A percentile compares a stretch with the other conserved stretches of the same genome.
phyloP scores from a whole-genome alignment of 768 basidiomycete genomes.

The Phylloporus arenicola region DNA sequence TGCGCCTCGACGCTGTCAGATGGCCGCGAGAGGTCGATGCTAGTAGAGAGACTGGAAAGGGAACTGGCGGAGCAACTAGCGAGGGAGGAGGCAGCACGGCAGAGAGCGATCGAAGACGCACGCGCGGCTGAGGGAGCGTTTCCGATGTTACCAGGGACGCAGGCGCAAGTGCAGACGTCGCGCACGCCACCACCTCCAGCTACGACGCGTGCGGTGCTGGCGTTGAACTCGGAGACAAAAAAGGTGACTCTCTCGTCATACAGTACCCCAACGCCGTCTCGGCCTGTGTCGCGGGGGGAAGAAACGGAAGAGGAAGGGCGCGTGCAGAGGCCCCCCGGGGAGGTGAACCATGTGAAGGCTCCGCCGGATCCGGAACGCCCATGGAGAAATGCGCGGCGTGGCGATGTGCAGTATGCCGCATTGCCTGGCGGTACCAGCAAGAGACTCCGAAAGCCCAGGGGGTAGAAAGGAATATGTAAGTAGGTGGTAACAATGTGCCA shows the following conservation, averaged over 20 bases:
- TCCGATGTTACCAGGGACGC: constrained; percentile 40
- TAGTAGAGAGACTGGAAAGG: constrained; percentile 41
- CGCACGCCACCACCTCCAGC: constrained; percentile 24
- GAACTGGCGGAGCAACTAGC: constrained; percentile 41
- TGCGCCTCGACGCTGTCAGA: constrained; percentile 42
- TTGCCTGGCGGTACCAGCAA: constrained; percentile 8
- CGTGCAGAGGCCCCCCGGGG: constrained; percentile 34
- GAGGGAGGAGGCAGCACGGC: constrained; percentile 45
- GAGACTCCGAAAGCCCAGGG: constrained; percentile 1
- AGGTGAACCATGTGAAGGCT: constrained; percentile 34
- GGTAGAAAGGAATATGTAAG: not conserved
- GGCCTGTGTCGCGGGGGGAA: constrained; percentile 33
- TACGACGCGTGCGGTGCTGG: constrained; percentile 54
- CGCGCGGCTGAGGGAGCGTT: constrained; percentile 55
- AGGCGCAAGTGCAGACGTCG: constrained; percentile 7
- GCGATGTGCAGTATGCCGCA: constrained; percentile 35
- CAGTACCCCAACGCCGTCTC: constrained; percentile 32
- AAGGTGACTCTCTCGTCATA: constrained; percentile 53
- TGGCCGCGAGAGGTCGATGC: constrained; percentile 24
- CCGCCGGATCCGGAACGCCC: constrained; percentile 30
- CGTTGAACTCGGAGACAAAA: constrained; percentile 48
- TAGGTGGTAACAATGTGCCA: not conserved
- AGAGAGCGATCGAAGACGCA: constrained; percentile 44
- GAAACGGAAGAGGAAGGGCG: constrained; percentile 34
- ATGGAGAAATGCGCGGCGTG: constrained; percentile 40